Evolutionary conservation across 495 filamentous ascomycete species (phyloP), one percentile per base, ranked within the genome.

Genomic region (Gamarada debralockiae): DNA sequence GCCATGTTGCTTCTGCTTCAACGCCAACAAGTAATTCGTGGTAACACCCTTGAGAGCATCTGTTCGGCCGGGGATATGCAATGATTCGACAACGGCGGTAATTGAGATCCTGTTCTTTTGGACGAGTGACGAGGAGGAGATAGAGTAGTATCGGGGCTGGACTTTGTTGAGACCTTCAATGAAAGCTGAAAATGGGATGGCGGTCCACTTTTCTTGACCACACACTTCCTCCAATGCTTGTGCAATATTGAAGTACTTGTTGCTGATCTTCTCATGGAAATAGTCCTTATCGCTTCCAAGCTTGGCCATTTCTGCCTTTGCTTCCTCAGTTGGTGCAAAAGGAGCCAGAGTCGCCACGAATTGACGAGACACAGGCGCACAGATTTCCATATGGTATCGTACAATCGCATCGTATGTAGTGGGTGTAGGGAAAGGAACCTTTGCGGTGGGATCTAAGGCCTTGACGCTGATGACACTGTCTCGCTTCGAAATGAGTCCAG

Each of bases 91-190:
- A 31, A 97, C 89, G 50, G 92, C 92, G 3, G 93, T 99, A 59
- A 99, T 86, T 55, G 93, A 87, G 57, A 97, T 88, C 72, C 89
- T 85, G 66, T 95, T 84, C 69, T 93, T 92, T 55, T 99, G 92
- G 34, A 95, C 93, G 9, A 90, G 68, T 20, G 93, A 97, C 0
- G 92, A 97, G 0, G 95, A 97, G 20, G 93, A 99, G 68, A 99
- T 99, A 21, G 95, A 97, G 75, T 99, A 99, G 77, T 97, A 99
- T 24, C 93, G 89, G 8, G 95, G 92, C 65, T 97, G 93, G 40
- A 99, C 82, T 74, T 95, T 96, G 71, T 86, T 87, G 48, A 97
- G 68, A 57, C 90, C 87, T 74, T 99, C 93, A 56, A 97, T 93
- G 56, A 97, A 81, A 59, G 92, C 80, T 5, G 95, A 96, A 73